phyloP scores from a whole-genome alignment of 2,329 filamentous ascomycete genomes.

The Plectosphaerella sp. region DNA sequence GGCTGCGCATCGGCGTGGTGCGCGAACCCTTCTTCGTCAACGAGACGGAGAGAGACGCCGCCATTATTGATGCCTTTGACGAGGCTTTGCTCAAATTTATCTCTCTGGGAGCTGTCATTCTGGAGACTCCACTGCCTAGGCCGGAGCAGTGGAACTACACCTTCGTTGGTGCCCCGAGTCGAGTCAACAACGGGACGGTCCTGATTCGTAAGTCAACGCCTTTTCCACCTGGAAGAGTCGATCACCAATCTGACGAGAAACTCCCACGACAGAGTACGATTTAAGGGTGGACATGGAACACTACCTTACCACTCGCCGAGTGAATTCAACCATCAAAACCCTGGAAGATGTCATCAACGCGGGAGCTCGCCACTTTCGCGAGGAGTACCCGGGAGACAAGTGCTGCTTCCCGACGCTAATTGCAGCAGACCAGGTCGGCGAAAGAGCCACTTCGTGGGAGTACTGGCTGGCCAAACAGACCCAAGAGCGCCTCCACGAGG shows the following conservation, averaged over 20 bases:
- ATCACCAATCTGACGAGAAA: neutral
- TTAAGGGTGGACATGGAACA: neutral
- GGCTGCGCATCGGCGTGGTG: neutral
- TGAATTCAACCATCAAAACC: neutral
- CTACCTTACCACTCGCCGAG: neutral
- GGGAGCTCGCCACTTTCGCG: neutral
- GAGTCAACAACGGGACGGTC: neutral
- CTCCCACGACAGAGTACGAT: neutral
- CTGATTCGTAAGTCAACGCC: neutral
- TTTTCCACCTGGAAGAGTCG: neutral
- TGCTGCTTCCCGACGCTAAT: neutral
- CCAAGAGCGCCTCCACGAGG: neutral
- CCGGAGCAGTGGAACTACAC: neutral
- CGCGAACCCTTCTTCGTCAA: neutral
- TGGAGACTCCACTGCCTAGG: neutral
- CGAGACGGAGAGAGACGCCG: neutral
- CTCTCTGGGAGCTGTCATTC: neutral
- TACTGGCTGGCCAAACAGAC: neutral
- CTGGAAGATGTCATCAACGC: neutral
- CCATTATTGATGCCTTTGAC: neutral
- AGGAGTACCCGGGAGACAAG: neutral
- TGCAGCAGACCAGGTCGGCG: neutral
- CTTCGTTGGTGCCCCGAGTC: neutral
- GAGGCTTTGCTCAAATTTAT: neutral
- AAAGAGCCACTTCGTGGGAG: neutral